These are phyloP conservation scores for Cucumis hystrix DNA, from an alignment of 306 rosid species.

Conservation along the genomic window DNA sequence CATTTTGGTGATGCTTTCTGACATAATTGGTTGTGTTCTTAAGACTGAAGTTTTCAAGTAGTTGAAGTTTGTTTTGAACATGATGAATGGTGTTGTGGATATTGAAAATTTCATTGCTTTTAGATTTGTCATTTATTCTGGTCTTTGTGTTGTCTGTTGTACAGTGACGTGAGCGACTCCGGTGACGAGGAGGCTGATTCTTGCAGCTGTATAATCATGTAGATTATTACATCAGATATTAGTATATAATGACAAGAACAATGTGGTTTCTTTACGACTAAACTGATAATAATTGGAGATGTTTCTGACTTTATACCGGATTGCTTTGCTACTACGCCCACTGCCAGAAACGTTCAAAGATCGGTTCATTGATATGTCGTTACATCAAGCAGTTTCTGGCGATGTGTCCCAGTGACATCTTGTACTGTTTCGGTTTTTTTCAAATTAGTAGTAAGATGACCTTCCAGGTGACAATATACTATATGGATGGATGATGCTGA, in stretches of 20 bases:
- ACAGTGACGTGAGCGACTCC: conserved; percentile 12
- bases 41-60: background rate
- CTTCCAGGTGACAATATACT: background rate
- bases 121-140: background rate
- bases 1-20: background rate
- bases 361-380: background rate
- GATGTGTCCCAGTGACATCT: background rate
- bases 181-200: conserved; percentile 10
- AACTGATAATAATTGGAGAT: background rate
- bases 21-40: background rate
- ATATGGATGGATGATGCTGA: background rate
- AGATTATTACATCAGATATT: conserved; percentile 6
- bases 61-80: background rate
- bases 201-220: conserved; percentile 15
- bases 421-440: background rate
- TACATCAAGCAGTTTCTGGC: background rate
- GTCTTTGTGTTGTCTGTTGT: background rate
- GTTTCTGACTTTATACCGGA: background rate
- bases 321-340: background rate
- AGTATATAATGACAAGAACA: background rate
- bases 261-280: background rate
- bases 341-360: background rate
- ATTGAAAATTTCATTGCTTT: background rate
- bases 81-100: background rate
- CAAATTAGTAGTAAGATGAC: background rate